Evolutionary conservation across 345 rosid species (phyloP), one percentile per base, ranked within the genome.

Genomic region (Triadica sebifera): DNA sequence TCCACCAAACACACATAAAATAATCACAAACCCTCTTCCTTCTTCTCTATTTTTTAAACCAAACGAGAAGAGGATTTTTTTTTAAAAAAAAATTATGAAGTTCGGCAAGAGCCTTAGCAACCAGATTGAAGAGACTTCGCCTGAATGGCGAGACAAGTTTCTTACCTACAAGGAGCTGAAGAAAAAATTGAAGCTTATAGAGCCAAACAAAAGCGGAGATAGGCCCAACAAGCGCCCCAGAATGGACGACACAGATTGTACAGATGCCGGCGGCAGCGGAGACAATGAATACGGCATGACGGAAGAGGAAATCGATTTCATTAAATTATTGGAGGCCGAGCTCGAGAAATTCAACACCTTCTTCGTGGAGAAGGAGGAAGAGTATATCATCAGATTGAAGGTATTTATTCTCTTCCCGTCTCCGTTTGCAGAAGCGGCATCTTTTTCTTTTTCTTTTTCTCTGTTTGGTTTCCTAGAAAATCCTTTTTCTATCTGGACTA

Each of bases 341-440:
- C 84, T 94, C 60, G 97, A 95, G 88, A 95, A 95, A 80, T 93
- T 95, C 83, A 95, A 95, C 68, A 46, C 85, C 6, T 93, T 95
- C 85, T 95, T 93, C 79, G 91, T 93, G 38, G 98, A 93, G 83
- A 85, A 95, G 70, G 99, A 95, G 89, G 99, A 95, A 84, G 99
- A 95, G 67, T 91, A 93, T 74, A 89, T 95, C 87, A 95, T 95
- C 76, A 81, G 85, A 77, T 85, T 95, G 74, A 95, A 95, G 96
- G 97, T 94, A 84, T 52, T 19, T 51, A 29, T 29, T 29, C 34
- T 29, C 34, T 29, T 29, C 34, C 2, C 1, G 34, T 29, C 34
- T 29, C 34, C 34, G 34, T 29, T 29, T 29, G 34, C 34, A 29
- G 1, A 29, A 29, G 2, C 34, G 34, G 34, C 5, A 43, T 13